A percentile compares a stretch with the other conserved stretches of the same genome.
These are phyloP conservation scores for Beverwykella pulmonaria DNA, from an alignment of 495 filamentous ascomycete species.

Conservation along the genomic window DNA sequence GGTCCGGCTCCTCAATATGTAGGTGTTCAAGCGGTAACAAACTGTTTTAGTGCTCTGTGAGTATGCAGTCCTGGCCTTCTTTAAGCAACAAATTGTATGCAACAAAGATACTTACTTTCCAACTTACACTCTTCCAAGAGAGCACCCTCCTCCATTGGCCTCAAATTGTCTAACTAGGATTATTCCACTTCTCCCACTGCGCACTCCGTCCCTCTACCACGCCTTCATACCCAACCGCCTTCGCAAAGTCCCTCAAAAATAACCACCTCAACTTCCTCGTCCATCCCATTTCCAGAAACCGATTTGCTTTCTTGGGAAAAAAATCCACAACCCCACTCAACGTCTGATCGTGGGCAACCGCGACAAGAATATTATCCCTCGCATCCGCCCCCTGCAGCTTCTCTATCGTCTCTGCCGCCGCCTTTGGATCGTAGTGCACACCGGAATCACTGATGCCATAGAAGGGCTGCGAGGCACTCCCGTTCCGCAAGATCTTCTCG, in stretches of 20 bases:
- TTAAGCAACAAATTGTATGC: too few species aligned
- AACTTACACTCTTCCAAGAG: too few species aligned
- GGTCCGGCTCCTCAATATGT: too few species aligned
- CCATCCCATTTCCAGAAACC: conserved; percentile 57
- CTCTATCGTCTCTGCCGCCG: not conserved
- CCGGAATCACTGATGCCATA: not conserved
- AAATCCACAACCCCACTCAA: conserved; percentile 54
- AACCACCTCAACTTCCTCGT: conserved; percentile 54
- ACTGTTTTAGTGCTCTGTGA: too few species aligned
- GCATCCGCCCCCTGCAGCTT: conserved; percentile 47
- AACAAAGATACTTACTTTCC: too few species aligned
- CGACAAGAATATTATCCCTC: conserved; percentile 54
- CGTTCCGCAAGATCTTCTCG: conserved; percentile 36
- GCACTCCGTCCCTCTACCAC: not conserved
- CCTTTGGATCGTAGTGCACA: conserved; percentile 44
- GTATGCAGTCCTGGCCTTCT: too few species aligned
- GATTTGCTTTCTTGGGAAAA: conserved; percentile 56
- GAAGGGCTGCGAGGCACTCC: conserved; percentile 20
- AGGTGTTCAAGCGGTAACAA: too few species aligned
- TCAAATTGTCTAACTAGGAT: not conserved
- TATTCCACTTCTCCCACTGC: conserved; percentile 1
- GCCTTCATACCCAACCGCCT: conserved; percentile 22
- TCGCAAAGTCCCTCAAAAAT: conserved; percentile 60
- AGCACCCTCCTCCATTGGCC: too few species aligned
- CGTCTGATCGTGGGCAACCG: conserved; percentile 57